Evolutionary conservation across 164 flowering plant genomes (phyloP).

Genomic region (Malania oleifera): DNA sequence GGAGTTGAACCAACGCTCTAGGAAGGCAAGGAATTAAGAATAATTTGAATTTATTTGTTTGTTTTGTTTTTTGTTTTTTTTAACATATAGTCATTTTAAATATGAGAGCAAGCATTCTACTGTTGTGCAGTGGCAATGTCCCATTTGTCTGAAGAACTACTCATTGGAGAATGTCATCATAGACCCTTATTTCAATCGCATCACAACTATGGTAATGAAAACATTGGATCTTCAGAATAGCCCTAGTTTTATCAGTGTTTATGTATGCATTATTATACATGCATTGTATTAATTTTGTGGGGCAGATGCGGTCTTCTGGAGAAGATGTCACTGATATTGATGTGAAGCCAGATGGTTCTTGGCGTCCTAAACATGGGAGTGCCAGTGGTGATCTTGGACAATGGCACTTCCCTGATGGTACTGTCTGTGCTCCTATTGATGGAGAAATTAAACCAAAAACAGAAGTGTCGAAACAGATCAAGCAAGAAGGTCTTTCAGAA

Average conservation of each 20-base stretch:
- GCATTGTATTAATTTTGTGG: slow-evolving; percentile 9
- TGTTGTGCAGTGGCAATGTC: slow-evolving; percentile 95
- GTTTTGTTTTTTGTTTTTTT: background rate
- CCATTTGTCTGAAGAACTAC: slow-evolving; percentile 90
- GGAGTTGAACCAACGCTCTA: slow-evolving; percentile 88
- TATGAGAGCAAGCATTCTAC: slow-evolving; percentile 2
- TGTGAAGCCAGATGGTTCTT: slow-evolving; percentile 92
- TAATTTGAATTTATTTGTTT: background rate
- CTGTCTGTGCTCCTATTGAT: slow-evolving; percentile 37
- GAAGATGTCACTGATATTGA: slow-evolving; percentile 92
- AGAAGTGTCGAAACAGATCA: slow-evolving; percentile 45
- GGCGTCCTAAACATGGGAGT: slow-evolving; percentile 81
- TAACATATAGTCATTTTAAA: background rate
- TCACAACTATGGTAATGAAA: slow-evolving; percentile 61
- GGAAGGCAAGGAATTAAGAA: slow-evolving; percentile 58
- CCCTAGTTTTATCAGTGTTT: background rate
- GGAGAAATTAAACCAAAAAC: slow-evolving; percentile 34
- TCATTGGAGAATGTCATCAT: slow-evolving; percentile 74
- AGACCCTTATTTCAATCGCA: slow-evolving; percentile 90
- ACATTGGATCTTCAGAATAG: background rate
- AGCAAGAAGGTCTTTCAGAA: slow-evolving; percentile 68
- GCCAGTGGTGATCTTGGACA: slow-evolving; percentile 49
- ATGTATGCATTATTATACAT: background rate
- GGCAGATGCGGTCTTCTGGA: slow-evolving; percentile 69
- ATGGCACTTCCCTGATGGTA: slow-evolving; percentile 83